These are phyloP conservation scores for Macrolepiota albuminosa DNA, from an alignment of 768 basidiomycete species.

Conservation along the genomic window DNA sequence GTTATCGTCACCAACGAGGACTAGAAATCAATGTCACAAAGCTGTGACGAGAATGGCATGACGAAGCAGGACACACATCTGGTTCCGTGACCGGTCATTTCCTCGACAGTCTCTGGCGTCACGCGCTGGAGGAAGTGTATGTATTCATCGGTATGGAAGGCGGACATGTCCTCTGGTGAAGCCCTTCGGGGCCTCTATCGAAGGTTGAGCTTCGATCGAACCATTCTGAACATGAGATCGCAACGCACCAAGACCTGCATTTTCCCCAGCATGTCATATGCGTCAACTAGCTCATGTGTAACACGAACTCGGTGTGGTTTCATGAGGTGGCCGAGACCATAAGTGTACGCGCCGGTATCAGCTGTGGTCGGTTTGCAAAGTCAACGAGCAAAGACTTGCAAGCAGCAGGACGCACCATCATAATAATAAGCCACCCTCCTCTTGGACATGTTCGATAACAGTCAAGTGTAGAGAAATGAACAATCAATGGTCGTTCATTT, in stretches of 20 bases:
- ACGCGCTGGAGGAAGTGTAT: conserved; percentile 87
- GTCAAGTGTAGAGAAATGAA: neutral
- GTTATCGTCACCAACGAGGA: conserved; percentile 85
- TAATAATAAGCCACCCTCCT: conserved; percentile 79
- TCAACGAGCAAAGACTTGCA: conserved; percentile 1
- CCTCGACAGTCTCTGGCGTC: conserved; percentile 86
- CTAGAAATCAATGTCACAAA: conserved; percentile 24
- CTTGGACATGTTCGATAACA: conserved; percentile 48
- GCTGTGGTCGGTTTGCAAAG: conserved; percentile 30
- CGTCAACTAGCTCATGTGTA: conserved; percentile 85
- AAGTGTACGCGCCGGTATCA: conserved; percentile 71
- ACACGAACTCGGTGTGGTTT: conserved; percentile 95
- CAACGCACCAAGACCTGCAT: conserved; percentile 84
- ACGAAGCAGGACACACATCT: conserved; percentile 56
- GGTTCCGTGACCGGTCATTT: conserved; percentile 78
- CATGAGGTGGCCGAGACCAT: conserved; percentile 89
- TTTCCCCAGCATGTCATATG: conserved; percentile 90
- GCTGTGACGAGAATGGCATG: neutral
- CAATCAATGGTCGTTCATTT: conserved; percentile 11
- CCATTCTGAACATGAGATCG: neutral
- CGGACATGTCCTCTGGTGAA: conserved; percentile 73
- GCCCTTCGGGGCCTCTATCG: conserved; percentile 68
- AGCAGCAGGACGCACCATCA: conserved; percentile 47
- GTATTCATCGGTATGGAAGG: conserved; percentile 98
- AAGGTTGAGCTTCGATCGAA: neutral